Evolutionary conservation across 2,329 filamentous ascomycete species (phyloP), one percentile per base, ranked within the genome.

Genomic region (Alternaria triticina): DNA sequence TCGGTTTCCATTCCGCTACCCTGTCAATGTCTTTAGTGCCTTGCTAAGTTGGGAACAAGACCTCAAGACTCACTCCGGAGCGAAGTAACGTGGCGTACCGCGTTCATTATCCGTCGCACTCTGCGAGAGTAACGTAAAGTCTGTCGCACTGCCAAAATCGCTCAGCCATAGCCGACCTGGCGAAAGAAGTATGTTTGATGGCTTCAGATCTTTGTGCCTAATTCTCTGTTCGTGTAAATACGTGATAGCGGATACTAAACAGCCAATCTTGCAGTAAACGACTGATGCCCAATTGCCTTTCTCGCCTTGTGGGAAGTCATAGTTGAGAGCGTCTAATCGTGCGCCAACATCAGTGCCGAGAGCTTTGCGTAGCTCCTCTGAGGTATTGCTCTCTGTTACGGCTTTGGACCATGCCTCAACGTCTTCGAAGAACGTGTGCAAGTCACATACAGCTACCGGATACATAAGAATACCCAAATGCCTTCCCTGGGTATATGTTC

Each of bases 391-490:
- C n/a, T n/a, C n/a, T n/a, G n/a, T n/a, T n/a, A n/a, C n/a, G n/a
- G n/a, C n/a, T n/a, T n/a, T 40, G 43, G 59, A 44, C 58, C 64
- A 59, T 6, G 33, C 49, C 44, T 72, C 69, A n/a, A 65, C 50
- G 45, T 73, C 70, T 36, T 69, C 69, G 27, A 74, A 65, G 46
- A 73, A 67, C 2, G 62, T 69, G 11, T 62, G 62, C 5, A 72
- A 30, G 44, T 74, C 69, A 47, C 72, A 72, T 1, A 61, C 17
- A 8, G 72, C 72, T 2, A 74, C 67, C 0, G 70, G 71, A 7
- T 65, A 60, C 22, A 74, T 20, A 2, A 73, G 58, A 4, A 74
- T 47, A 3, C 71, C 40, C 17, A 44, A 8, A 20, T 44, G n/a
- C 11, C 6, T 44, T 44, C 40, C 5, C 10, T 11, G 40, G 12